Conservation (phyloP, 1,139 yeast genomes). For the Debaryomyces psychrophilus region DNA sequence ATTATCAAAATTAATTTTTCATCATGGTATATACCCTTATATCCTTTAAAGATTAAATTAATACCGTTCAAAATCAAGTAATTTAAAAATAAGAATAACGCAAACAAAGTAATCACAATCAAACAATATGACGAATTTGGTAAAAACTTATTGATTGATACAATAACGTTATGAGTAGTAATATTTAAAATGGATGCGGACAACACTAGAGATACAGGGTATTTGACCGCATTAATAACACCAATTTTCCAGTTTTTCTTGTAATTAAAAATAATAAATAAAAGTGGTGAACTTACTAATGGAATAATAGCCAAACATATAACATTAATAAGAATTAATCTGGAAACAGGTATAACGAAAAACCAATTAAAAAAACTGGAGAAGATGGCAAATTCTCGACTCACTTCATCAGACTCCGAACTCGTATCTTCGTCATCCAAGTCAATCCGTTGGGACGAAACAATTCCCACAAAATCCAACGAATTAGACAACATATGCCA, state of each 20-base stretch:
- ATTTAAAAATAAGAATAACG: constrained; percentile 56
- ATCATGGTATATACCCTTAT: constrained; percentile 62
- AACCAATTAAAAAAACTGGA: constrained; percentile 66
- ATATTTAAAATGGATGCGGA: constrained; percentile 43
- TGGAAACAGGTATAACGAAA: constrained; percentile 53
- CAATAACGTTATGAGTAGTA: constrained; percentile 36
- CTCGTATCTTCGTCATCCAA: constrained; percentile 35
- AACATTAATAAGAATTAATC: constrained; percentile 51
- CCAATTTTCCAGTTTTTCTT: constrained; percentile 54
- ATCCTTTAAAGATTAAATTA: constrained; percentile 42
- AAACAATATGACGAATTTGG: constrained; percentile 56
- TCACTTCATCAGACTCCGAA: constrained; percentile 8
- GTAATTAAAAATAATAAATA: constrained; percentile 48
- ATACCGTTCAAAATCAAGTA: constrained; percentile 56
- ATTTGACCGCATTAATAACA: constrained; percentile 45
- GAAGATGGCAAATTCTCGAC: constrained; percentile 54
- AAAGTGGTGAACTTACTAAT: constrained; percentile 49
- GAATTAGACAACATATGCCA: constrained; percentile 83
- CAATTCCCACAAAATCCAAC: constrained; percentile 53
- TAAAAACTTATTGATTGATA: constrained; percentile 53
- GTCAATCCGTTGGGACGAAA: constrained; percentile 44
- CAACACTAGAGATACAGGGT: constrained; percentile 56
- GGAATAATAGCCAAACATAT: constrained; percentile 59
- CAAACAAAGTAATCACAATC: constrained; percentile 42
- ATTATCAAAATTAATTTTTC: constrained; percentile 70